Evolutionary conservation across 805 yeast species (phyloP).

Genomic region (Saturnispora hagleri): DNA sequence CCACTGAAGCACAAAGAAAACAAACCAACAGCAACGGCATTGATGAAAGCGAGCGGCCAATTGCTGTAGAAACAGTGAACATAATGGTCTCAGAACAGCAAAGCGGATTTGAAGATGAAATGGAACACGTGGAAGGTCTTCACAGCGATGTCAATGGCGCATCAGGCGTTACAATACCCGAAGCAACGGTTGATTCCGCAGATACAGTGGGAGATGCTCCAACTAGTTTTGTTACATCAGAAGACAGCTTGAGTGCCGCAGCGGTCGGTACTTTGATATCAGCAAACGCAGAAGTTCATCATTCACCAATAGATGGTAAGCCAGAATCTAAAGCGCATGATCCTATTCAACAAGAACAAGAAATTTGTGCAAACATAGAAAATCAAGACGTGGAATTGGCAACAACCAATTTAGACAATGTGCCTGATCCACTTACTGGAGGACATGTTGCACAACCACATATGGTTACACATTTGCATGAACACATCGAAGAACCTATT

Average conservation of each 20-base stretch:
- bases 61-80: background rate
- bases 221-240: background rate
- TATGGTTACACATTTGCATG: background rate
- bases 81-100: background rate
- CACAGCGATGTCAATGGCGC: no score
- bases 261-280: background rate
- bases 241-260: background rate
- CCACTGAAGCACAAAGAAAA: no score
- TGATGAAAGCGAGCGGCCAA: background rate
- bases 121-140: no score
- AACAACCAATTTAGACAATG: background rate
- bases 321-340: background rate
- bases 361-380: background rate
- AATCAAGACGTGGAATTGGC: background rate
- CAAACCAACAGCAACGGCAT: background rate
- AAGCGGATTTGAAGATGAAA: background rate
- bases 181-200: no score
- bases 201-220: background rate
- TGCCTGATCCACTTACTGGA: background rate
- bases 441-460: background rate
- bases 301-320: background rate
- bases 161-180: no score
- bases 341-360: background rate
- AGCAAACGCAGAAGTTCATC: background rate
- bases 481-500: background rate